Conservation (phyloP, 1,284 basidiomycete genomes). For the Irpex sp. region DNA sequence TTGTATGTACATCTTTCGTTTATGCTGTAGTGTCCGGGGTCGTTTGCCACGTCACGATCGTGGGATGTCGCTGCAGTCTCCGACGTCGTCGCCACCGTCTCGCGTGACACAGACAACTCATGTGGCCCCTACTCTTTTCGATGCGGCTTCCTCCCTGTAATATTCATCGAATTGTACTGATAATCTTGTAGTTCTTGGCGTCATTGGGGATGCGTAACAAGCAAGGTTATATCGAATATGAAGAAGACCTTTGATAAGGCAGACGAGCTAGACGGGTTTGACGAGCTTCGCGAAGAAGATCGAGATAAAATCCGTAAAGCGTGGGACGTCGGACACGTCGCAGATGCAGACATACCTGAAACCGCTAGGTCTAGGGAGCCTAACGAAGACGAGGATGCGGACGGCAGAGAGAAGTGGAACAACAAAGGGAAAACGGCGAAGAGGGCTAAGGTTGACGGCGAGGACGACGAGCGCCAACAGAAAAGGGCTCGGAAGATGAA, state of each 20-base stretch:
- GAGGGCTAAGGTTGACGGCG: conserved; percentile 36
- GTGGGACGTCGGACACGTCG: conserved; percentile 80
- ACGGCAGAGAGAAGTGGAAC: conserved; percentile 27
- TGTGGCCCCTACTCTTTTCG: background rate
- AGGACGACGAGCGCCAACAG: conserved; percentile 43
- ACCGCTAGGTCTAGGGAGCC: conserved; percentile 62
- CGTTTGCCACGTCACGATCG: background rate
- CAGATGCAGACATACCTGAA: conserved; percentile 83
- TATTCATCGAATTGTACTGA: conserved; percentile 9
- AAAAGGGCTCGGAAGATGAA: conserved; percentile 40
- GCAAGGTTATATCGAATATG: conserved; percentile 77
- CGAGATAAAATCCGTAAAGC: conserved; percentile 74
- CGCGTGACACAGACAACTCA: background rate
- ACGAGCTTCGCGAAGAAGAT: conserved; percentile 71
- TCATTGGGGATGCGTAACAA: conserved; percentile 87
- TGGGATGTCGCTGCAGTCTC: background rate
- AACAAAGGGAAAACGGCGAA: too few relatives aligned
- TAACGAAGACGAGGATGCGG: conserved; percentile 56
- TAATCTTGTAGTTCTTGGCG: conserved; percentile 66
- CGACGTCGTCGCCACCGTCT: background rate
- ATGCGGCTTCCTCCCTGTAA: background rate
- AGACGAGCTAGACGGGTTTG: conserved; percentile 79
- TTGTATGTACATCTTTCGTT: conserved; percentile 60
- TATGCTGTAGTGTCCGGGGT: background rate
- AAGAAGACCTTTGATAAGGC: conserved; percentile 68